Percentiles rank a stretch among this genome's conserved stretches.
These are phyloP conservation scores for Fusarium succisae DNA, from an alignment of 2,329 filamentous ascomycete genomes.

Conservation along the genomic window DNA sequence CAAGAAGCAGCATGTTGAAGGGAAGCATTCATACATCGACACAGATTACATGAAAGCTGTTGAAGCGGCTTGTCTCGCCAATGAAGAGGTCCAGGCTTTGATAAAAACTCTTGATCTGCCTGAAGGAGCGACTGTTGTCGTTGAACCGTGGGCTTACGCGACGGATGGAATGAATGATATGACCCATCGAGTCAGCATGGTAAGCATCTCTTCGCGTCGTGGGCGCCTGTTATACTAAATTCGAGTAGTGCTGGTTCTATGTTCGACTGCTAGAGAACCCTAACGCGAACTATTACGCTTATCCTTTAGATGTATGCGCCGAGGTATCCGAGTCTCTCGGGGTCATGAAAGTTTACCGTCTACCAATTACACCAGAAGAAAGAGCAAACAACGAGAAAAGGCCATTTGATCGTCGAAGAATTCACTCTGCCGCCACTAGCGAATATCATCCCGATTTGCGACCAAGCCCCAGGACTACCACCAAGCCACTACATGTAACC, in stretches of 20 bases:
- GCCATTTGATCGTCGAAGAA: slow-evolving; percentile 53
- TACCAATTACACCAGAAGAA: slow-evolving; percentile 50
- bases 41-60: slow-evolving; percentile 58
- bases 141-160: slow-evolving; percentile 66
- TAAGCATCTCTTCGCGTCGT: slow-evolving; percentile 20
- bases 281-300: slow-evolving; percentile 65
- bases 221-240: neutral
- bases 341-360: slow-evolving; percentile 57
- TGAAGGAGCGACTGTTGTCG: slow-evolving; percentile 53
- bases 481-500: slow-evolving; percentile 44
- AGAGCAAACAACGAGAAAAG: slow-evolving; percentile 43
- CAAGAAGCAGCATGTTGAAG: slow-evolving; percentile 47
- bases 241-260: slow-evolving; percentile 41
- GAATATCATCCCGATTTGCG: slow-evolving; percentile 48
- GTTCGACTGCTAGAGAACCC: slow-evolving; percentile 48
- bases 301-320: slow-evolving; percentile 61
- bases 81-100: slow-evolving; percentile 54
- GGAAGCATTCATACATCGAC: slow-evolving; percentile 59
- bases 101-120: slow-evolving; percentile 56
- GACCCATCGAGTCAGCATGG: slow-evolving; percentile 59
- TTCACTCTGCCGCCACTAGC: slow-evolving; percentile 55
- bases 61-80: slow-evolving; percentile 57
- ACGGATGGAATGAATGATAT: slow-evolving; percentile 64
- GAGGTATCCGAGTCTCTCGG: slow-evolving; percentile 58
- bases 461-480: slow-evolving; percentile 37